Base-by-base conservation (phyloP, 1,284 basidiomycete genomes). In the Tilletia horrida region DNA sequence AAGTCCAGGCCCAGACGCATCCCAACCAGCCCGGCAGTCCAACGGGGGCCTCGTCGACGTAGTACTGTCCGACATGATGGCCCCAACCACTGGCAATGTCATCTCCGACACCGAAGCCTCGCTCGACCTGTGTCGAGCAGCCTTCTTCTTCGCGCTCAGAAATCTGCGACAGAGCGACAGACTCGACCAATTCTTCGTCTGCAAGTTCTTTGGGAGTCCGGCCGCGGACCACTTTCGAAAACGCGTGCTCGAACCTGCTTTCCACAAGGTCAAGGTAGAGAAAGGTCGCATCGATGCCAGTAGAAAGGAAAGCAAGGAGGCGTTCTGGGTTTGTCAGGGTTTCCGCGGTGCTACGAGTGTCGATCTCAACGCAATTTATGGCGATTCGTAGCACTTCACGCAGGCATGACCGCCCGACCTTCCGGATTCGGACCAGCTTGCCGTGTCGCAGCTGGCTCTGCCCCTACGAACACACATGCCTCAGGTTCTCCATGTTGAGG, bases 11-110 rank as follows among this genome's bases (percentile, higher is more conserved):
- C 14, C 6, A 3, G 45, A 27, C n/a, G n/a, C 31, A 67, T 25
- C 43, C 27, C 16, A 52, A 66, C 31, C 65, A 71, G 8, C 6
- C 14, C 25, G 23, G 8, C 35, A n/a, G 7, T 6, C 14, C 47
- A 7, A 16, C 42, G 21, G n/a, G 0, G 70, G 70, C 8, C 71
- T 72, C 27, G 75, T 77, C 18, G 76, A 79, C 44, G 69, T 79
- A 7, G 71, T 79, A 0, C 69, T 79, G 18, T 76, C 76, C 62
- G 77, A 79, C 45, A 79, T 79, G 77, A 79, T 79, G 77, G 71
- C 73, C 31, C 71, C 73, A 40, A 75, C 73, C 7, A 75, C 70
- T 7, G 73, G 73, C 42, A 71, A 75, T 23, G 47, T 66, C 0
- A 70, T 75, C 65, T 55, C 62, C 9, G 73, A 75, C 29, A 73